Percentiles rank a stretch among this genome's conserved stretches.
phyloP scores from a whole-genome alignment of 345 rosid species.

The Citrus unshiu region DNA sequence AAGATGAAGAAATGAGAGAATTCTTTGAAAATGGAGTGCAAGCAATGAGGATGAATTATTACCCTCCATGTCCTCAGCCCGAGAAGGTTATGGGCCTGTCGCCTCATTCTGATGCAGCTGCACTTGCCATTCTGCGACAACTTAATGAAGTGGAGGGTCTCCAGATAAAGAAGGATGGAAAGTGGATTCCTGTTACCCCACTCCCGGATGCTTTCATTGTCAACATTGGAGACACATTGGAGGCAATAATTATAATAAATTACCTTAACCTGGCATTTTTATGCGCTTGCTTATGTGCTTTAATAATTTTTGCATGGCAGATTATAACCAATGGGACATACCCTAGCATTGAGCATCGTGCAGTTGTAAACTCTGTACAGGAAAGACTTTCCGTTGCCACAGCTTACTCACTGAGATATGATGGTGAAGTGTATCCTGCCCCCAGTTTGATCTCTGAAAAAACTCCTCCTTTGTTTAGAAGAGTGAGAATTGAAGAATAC shows the following conservation, averaged over 20 bases:
- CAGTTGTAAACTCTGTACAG: too few relatives aligned
- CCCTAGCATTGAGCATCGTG: too few relatives aligned
- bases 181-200: too few relatives aligned
- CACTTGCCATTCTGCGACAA: background rate
- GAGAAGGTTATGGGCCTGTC: conserved; percentile 1
- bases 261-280: background rate
- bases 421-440: background rate
- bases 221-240: background rate
- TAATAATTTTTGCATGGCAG: conserved; percentile 13
- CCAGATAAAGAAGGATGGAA: too few relatives aligned
- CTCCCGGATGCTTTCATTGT: too few relatives aligned
- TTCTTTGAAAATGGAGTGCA: background rate
- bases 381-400: background rate
- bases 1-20: too few relatives aligned
- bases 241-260: background rate
- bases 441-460: conserved; percentile 28
- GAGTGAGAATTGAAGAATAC: background rate
- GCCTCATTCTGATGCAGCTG: background rate
- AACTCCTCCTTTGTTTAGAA: conserved; percentile 31
- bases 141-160: too few relatives aligned
- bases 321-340: conserved; percentile 17
- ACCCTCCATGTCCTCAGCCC: conserved; percentile 35
- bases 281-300: background rate
- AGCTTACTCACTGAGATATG: background rate
- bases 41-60: conserved; percentile 29